Percentiles rank a stretch among this genome's conserved stretches.
Evolutionary conservation across 148 eudicot genomes (phyloP).

Genomic region (Vaccinium corymbosum): DNA sequence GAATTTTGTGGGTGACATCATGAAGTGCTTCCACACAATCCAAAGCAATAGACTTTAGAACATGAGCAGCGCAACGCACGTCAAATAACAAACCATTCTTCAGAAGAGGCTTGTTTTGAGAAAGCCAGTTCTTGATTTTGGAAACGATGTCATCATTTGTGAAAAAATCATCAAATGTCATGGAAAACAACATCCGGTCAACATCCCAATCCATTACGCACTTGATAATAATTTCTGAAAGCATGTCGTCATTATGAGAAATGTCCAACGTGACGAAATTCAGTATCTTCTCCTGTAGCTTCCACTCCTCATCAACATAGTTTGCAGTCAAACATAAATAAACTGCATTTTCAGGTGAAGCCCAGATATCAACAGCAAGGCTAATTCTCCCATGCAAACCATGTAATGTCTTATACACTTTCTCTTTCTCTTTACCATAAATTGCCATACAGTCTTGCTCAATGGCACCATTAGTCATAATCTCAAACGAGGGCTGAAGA

Average conservation of each 20-base stretch:
- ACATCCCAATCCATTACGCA: slow-evolving; percentile 88
- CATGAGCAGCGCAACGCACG: slow-evolving; percentile 64
- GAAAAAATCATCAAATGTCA: slow-evolving; percentile 79
- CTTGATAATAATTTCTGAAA: slow-evolving; percentile 78
- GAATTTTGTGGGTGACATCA: slow-evolving; percentile 57
- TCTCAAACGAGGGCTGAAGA: slow-evolving; percentile 84
- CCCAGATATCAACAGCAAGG: slow-evolving; percentile 81
- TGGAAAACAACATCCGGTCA: slow-evolving; percentile 75
- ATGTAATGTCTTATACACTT: slow-evolving; percentile 50
- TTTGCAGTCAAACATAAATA: slow-evolving; percentile 80
- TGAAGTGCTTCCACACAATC: slow-evolving; percentile 67
- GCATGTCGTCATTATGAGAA: slow-evolving; percentile 71
- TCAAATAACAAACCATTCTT: slow-evolving; percentile 74
- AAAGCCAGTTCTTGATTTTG: slow-evolving; percentile 69
- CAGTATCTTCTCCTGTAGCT: slow-evolving; percentile 69
- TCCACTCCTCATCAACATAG: slow-evolving; percentile 85
- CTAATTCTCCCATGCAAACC: slow-evolving; percentile 72
- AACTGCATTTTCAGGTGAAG: slow-evolving; percentile 64
- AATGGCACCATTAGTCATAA: slow-evolving; percentile 45
- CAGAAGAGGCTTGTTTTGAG: slow-evolving; percentile 86
- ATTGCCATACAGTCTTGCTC: slow-evolving; percentile 74
- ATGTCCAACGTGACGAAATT: slow-evolving; percentile 71
- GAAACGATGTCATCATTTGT: slow-evolving; percentile 57
- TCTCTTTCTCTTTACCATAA: slow-evolving; percentile 71
- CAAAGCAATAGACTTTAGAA: slow-evolving; percentile 61